Evolutionary conservation across 176 grass and related monocot genomes (phyloP), one percentile per base, ranked within the genome.

Genomic region (Raddia distichophylla): DNA sequence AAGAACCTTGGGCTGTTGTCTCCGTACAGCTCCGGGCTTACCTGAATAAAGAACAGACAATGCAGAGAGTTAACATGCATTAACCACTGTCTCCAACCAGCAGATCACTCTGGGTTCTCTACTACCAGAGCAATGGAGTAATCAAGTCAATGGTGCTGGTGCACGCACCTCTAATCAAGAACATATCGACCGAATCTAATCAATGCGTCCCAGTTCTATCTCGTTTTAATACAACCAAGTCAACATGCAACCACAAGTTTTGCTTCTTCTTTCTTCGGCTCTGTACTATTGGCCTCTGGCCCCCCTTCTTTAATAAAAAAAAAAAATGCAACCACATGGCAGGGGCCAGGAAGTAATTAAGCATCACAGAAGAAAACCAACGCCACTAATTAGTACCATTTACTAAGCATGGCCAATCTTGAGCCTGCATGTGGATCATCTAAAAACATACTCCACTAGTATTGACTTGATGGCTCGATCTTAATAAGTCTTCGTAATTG

Each of bases 21-120:
- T 37, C 96, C 96, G n/a, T 99, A 99, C 3, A 95, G 80, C 60
- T 99, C 71, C 60, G 96, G 96, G 82, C 96, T 99, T 66, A 93
- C 89, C 96, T 99, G 67, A 55, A 82, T 69, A 68, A 78, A 68
- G 33, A 73, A 53, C 5, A 40, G 68, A 52, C 9, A 67, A 34
- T 35, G 63, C 59, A 83, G 1, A 45, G 34, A 60, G 50, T 76
- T 89, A 76, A 78, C 27, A 27, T 27, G 27, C 27, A 27, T 27
- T 27, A 27, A 27, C 27, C 70, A 85, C 55, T 57, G 65, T 48
- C 18, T 58, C 37, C 59, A 44, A 27, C 22, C 8, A 80, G 63
- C 80, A 73, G 50, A 62, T 66, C 64, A 34, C 11, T 68, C 86
- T 86, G 83, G 82, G 72, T 61, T 17, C 55, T 10, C 7, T 44